Percentiles rank a stretch among this genome's conserved stretches.
Conservation (phyloP, 257 asterid species). For the Cinchona pubescens region DNA sequence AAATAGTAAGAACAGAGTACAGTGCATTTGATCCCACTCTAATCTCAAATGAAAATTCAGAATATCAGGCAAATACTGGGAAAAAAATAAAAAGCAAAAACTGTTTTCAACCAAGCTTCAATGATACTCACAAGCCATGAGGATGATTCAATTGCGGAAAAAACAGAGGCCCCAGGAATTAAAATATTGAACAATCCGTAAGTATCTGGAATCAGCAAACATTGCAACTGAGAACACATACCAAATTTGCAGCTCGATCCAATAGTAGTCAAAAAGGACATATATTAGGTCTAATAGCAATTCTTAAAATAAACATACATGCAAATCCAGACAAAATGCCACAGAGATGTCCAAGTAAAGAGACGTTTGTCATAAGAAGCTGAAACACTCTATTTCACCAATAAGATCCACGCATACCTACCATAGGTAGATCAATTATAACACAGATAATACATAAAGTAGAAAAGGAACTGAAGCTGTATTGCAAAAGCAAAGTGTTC, state of each 20-base stretch:
- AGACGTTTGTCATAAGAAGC: slow-evolving; percentile 81
- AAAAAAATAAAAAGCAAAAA: no score
- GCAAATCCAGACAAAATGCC: slow-evolving; percentile 89
- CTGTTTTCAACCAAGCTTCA: no score
- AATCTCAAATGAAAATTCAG: slow-evolving; percentile 4
- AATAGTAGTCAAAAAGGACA: background rate
- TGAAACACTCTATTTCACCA: slow-evolving; percentile 82
- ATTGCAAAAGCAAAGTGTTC: slow-evolving; percentile 9
- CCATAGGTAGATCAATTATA: slow-evolving; percentile 16
- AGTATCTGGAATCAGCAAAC: slow-evolving; percentile 33
- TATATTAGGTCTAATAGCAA: background rate
- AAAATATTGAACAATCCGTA: slow-evolving; percentile 38
- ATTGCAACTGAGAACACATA: slow-evolving; percentile 2
- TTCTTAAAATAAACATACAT: slow-evolving; percentile 43
- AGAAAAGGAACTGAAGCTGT: slow-evolving; percentile 6
- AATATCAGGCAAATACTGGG: background rate
- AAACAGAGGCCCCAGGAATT: slow-evolving; percentile 43
- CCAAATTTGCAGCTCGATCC: background rate
- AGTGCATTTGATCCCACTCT: background rate
- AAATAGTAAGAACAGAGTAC: background rate
- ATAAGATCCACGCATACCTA: slow-evolving; percentile 80
- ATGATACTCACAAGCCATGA: slow-evolving; percentile 37
- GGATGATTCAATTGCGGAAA: slow-evolving; percentile 40
- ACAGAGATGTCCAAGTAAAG: slow-evolving; percentile 59
- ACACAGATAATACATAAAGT: slow-evolving; percentile 1